Percentiles rank a stretch among this genome's conserved stretches.
Conservation (phyloP, 768 basidiomycete species). For the Lentinula boryana region DNA sequence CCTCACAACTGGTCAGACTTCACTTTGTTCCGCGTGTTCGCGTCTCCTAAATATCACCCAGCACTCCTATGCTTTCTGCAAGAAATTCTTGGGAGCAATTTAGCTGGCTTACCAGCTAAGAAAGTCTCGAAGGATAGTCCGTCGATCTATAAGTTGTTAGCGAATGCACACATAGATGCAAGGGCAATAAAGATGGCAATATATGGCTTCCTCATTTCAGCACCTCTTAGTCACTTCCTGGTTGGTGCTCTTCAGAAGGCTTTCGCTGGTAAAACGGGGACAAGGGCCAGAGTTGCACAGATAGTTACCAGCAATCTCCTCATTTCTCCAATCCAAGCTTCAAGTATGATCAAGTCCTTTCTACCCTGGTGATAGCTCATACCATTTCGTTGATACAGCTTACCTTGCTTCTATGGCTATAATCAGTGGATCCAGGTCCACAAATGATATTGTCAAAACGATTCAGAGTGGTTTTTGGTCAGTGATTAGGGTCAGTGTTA, state of each 20-base stretch:
- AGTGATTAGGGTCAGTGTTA: slow-evolving; percentile 57
- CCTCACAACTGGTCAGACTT: slow-evolving; percentile 55
- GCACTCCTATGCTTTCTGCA: slow-evolving; percentile 62
- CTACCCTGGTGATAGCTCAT: neutral
- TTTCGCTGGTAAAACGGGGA: slow-evolving; percentile 69
- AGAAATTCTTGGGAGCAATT: slow-evolving; percentile 73
- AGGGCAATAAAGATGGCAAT: slow-evolving; percentile 80
- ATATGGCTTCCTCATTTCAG: slow-evolving; percentile 81
- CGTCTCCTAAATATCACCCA: slow-evolving; percentile 13
- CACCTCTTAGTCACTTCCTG: slow-evolving; percentile 73
- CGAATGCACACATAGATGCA: slow-evolving; percentile 51
- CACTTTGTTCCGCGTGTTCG: slow-evolving; percentile 10
- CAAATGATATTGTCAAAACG: slow-evolving; percentile 58
- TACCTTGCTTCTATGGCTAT: slow-evolving; percentile 78
- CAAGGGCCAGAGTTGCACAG: slow-evolving; percentile 60
- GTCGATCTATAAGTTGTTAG: slow-evolving; percentile 43
- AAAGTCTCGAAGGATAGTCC: slow-evolving; percentile 50
- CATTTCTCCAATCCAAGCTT: slow-evolving; percentile 68
- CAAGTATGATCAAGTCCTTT: slow-evolving; percentile 32
- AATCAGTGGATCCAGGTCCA: slow-evolving; percentile 72
- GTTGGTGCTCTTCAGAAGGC: slow-evolving; percentile 66
- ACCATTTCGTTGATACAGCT: slow-evolving; percentile 28
- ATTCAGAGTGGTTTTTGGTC: slow-evolving; percentile 69
- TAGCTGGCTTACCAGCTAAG: slow-evolving; percentile 54
- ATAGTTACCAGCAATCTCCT: slow-evolving; percentile 73